These are phyloP conservation scores for Debaryomyces udenii DNA, from an alignment of 1,139 yeast genomes.

Conservation along the genomic window DNA sequence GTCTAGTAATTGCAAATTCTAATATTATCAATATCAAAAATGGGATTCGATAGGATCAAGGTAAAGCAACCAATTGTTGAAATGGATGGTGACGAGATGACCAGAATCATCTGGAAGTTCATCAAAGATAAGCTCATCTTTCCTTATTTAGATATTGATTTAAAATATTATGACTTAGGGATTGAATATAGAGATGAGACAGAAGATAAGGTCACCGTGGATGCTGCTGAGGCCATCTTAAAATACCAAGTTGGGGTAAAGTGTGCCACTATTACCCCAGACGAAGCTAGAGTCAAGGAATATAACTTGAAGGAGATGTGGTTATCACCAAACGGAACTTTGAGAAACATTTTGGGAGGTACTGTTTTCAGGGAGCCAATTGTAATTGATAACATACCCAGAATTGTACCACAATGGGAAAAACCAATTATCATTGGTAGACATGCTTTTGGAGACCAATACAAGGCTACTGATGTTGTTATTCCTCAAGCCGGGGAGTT, in stretches of 20 bases:
- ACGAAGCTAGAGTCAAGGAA: slow-evolving; percentile 91
- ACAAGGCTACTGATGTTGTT: slow-evolving; percentile 86
- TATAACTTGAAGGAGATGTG: slow-evolving; percentile 92
- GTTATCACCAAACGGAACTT: slow-evolving; percentile 96
- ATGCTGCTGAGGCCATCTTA: slow-evolving; percentile 88
- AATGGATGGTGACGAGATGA: slow-evolving; percentile 96
- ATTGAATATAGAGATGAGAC: slow-evolving; percentile 85
- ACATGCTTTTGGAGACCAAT: slow-evolving; percentile 97
- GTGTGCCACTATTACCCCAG: slow-evolving; percentile 99
- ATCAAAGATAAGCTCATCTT: slow-evolving; percentile 79
- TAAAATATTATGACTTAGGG: slow-evolving; percentile 90
- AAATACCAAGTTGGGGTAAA: slow-evolving; percentile 91
- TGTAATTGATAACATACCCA: slow-evolving; percentile 85
- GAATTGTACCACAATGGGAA: slow-evolving; percentile 92
- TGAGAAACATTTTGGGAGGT: slow-evolving; percentile 92
- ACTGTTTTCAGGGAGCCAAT: slow-evolving; percentile 97
- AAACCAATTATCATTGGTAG: slow-evolving; percentile 95
- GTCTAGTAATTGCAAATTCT: not conserved
- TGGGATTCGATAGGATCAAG: slow-evolving; percentile 55
- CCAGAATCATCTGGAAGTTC: slow-evolving; percentile 87
- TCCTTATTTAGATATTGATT: slow-evolving; percentile 84
- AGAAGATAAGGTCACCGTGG: slow-evolving; percentile 82
- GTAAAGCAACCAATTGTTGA: slow-evolving; percentile 91
- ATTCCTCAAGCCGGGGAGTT: slow-evolving; percentile 79
- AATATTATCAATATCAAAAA: slow-evolving; percentile 5